These are phyloP conservation scores for Aspergillus puulaauensis DNA, from an alignment of 2,329 filamentous ascomycete genomes.

Conservation along the genomic window DNA sequence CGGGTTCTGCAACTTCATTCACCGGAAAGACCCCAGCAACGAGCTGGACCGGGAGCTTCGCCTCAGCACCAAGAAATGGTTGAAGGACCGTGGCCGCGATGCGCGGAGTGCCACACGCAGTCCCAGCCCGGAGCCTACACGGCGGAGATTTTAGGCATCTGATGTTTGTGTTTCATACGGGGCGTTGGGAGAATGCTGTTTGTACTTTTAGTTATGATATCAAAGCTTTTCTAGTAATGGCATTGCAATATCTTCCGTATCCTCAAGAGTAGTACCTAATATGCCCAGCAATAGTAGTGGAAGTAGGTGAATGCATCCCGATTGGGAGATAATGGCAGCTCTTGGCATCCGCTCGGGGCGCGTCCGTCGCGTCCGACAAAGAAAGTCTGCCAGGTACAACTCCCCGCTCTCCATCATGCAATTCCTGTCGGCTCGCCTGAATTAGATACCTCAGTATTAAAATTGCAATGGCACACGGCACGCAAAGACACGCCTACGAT, in stretches of 20 bases:
- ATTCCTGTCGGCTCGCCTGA: not conserved
- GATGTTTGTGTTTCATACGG: slow-evolving; percentile 14
- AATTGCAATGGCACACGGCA: not conserved
- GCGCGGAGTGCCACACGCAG: slow-evolving; percentile 78
- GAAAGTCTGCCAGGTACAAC: not conserved
- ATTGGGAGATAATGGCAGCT: slow-evolving; percentile 3
- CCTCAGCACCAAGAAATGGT: slow-evolving; percentile 93
- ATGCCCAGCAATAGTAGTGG: not conserved
- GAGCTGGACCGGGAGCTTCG: slow-evolving; percentile 87
- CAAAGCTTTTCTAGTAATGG: slow-evolving; percentile 19
- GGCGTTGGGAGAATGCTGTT: slow-evolving; percentile 23
- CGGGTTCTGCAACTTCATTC: slow-evolving; percentile 99
- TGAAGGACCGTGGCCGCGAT: slow-evolving; percentile 80
- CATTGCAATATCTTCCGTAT: slow-evolving; percentile 3
- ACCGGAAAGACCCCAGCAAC: slow-evolving; percentile 87
- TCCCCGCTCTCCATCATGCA: not conserved
- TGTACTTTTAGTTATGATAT: slow-evolving; percentile 29
- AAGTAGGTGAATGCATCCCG: not conserved
- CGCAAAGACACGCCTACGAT: slow-evolving; percentile 44
- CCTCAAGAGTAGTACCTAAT: not conserved
- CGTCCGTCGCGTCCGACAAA: slow-evolving; percentile 14
- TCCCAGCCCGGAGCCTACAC: slow-evolving; percentile 80
- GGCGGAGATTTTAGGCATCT: slow-evolving; percentile 63
- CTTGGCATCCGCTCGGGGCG: slow-evolving; percentile 14
- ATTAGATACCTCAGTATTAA: no score